phyloP scores from a whole-genome alignment of 192 early-diverging fungal species.

The Coemansia sp. region DNA sequence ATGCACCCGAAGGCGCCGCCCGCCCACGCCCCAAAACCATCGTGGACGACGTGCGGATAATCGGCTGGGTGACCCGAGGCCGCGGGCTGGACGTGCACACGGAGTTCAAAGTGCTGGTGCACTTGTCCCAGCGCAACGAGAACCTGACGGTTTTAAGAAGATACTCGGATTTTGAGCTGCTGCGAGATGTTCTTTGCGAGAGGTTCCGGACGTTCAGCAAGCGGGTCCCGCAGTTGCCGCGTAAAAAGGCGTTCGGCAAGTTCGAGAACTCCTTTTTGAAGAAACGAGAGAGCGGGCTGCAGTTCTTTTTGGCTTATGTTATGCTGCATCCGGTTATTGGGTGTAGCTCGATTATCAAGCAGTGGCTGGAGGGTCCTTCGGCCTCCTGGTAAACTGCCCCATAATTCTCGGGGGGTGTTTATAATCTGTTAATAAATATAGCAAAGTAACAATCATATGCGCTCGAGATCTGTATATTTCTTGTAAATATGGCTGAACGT shows the following conservation, averaged over 20 bases:
- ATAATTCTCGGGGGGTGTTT: too few relatives aligned
- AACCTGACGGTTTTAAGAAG: constrained; percentile 47
- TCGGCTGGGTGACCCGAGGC: constrained; percentile 47
- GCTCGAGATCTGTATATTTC: too few relatives aligned
- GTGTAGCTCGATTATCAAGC: constrained; percentile 36
- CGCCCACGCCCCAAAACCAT: constrained; percentile 13
- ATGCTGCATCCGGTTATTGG: constrained; percentile 56
- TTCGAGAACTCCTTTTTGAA: constrained; percentile 51
- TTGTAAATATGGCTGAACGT: constrained; percentile 83
- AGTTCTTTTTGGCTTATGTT: constrained; percentile 53
- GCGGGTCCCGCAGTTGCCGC: constrained; percentile 44
- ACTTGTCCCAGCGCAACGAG: constrained; percentile 21
- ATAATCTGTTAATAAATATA: too few relatives aligned
- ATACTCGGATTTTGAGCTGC: constrained; percentile 49
- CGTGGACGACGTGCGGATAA: constrained; percentile 48
- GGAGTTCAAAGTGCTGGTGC: constrained; percentile 46
- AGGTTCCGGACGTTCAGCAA: constrained; percentile 37
- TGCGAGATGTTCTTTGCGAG: constrained; percentile 39
- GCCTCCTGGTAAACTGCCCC: constrained; percentile 11
- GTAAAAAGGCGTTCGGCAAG: constrained; percentile 52
- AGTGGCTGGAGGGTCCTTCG: constrained; percentile 43
- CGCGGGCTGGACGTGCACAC: constrained; percentile 49
- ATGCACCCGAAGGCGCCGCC: background rate
- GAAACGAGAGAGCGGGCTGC: constrained; percentile 50
- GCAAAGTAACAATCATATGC: too few relatives aligned